phyloP scores from a whole-genome alignment of 164 flowering plant species.

The Magnolia sinica region DNA sequence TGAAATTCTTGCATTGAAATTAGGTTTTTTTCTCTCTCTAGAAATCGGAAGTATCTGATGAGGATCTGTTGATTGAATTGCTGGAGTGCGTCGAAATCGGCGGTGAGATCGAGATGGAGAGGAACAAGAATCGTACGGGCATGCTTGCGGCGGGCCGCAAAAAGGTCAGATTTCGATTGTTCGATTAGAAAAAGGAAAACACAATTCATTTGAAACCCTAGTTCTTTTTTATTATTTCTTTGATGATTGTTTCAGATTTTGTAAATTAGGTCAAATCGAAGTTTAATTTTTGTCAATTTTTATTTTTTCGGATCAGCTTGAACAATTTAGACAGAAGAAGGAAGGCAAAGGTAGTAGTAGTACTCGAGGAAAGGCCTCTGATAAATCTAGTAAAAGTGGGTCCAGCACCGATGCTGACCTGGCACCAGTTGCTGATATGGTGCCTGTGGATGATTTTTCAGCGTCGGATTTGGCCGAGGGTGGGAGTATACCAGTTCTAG shows the following conservation, averaged over 20 bases:
- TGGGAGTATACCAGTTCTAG: not conserved
- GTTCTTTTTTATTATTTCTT: not conserved
- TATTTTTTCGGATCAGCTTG: constrained; percentile 48
- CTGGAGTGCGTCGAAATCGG: constrained; percentile 1
- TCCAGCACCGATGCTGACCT: constrained; percentile 22
- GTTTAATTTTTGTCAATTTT: not conserved
- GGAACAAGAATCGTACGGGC: constrained; percentile 71
- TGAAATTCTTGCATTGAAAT: not conserved
- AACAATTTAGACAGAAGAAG: constrained; percentile 87
- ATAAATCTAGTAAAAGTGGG: constrained; percentile 47
- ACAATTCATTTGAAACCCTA: not conserved
- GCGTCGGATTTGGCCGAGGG: constrained; percentile 16
- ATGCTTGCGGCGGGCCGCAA: constrained; percentile 88
- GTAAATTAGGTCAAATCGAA: not conserved
- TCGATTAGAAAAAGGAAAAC: not conserved
- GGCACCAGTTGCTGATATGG: constrained; percentile 10
- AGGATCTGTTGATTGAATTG: not conserved
- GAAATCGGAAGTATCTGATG: not conserved
- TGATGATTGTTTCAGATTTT: not conserved
- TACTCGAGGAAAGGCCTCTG: constrained; percentile 43
- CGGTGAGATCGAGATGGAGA: constrained; percentile 52
- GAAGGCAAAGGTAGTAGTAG: constrained; percentile 58
- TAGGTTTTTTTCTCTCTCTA: constrained; percentile 16
- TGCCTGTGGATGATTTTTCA: constrained; percentile 14
- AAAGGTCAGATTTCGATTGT: constrained; percentile 41